Evolutionary conservation across 371 early-diverging fungal genomes (phyloP).

Genomic region (Apophysomyces elegans): DNA sequence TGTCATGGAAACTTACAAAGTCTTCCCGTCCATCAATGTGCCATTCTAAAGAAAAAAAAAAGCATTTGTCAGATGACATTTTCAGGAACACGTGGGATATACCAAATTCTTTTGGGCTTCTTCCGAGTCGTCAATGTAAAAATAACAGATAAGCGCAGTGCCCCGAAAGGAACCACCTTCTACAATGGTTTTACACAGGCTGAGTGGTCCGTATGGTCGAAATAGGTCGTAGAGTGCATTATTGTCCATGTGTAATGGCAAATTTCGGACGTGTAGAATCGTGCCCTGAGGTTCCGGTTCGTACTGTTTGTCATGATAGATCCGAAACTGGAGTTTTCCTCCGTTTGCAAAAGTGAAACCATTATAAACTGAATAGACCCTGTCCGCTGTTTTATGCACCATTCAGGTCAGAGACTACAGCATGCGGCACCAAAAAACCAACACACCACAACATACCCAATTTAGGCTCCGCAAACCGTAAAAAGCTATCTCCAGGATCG

Average conservation of each 20-base stretch:
- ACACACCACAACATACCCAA: constrained; percentile 14
- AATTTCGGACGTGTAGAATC: constrained; percentile 38
- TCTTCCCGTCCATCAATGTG: constrained; percentile 14
- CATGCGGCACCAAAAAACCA: background rate
- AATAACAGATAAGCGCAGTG: constrained; percentile 42
- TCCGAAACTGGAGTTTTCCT: constrained; percentile 26
- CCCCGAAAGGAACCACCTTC: constrained; percentile 32
- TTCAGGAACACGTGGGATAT: constrained; percentile 12
- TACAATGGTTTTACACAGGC: constrained; percentile 34
- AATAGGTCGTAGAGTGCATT: constrained; percentile 37
- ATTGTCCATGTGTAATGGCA: constrained; percentile 32
- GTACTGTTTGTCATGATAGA: constrained; percentile 18
- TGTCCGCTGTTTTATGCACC: constrained; percentile 15
- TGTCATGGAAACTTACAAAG: constrained; percentile 22
- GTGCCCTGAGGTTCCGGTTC: constrained; percentile 30
- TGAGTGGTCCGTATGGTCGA: constrained; percentile 47
- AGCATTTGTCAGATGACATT: constrained; percentile 9
- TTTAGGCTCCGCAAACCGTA: constrained; percentile 25
- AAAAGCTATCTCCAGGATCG: constrained; percentile 20
- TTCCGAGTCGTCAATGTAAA: constrained; percentile 36
- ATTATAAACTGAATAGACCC: constrained; percentile 33
- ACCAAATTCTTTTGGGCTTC: constrained; percentile 36
- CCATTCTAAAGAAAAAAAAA: constrained; percentile 21
- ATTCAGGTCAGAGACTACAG: background rate
- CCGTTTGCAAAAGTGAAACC: constrained; percentile 28